These are phyloP conservation scores for Calonectria montana DNA, from an alignment of 2,329 filamentous ascomycete genomes.

Conservation along the genomic window DNA sequence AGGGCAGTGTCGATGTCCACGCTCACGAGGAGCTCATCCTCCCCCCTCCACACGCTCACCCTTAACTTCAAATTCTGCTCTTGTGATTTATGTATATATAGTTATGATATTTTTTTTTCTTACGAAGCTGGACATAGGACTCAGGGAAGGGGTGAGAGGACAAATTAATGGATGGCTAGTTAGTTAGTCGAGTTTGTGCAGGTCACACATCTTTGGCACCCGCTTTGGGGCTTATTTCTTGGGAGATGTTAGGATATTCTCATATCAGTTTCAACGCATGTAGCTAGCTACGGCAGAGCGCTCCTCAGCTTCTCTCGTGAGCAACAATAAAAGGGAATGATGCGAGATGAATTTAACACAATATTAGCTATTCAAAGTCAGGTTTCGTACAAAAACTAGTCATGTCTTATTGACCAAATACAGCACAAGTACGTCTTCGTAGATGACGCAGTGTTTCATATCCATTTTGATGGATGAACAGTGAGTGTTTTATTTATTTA, in stretches of 20 bases:
- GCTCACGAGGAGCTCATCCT: conserved; percentile 38
- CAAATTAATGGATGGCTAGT: not conserved
- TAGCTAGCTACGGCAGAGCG: not conserved
- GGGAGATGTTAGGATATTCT: not conserved
- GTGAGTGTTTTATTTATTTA: too few relatives aligned
- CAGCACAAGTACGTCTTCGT: too few relatives aligned
- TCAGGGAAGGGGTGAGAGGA: not conserved
- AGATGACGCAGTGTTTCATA: too few relatives aligned
- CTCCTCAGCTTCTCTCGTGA: not conserved
- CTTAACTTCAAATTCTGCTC: conserved; percentile 18
- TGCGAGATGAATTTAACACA: not conserved
- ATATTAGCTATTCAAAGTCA: not conserved
- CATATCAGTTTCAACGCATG: not conserved
- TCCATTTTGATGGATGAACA: too few relatives aligned
- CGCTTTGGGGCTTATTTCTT: not conserved
- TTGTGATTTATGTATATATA: not conserved
- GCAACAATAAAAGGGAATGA: not conserved
- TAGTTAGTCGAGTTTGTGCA: not conserved
- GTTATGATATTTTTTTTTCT: not conserved
- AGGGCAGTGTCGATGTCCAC: conserved; percentile 34
- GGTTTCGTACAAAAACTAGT: not conserved
- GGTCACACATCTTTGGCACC: not conserved
- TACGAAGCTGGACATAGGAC: conserved; percentile 5
- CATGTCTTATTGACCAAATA: not conserved
- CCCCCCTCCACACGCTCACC: conserved; percentile 29